Conservation (phyloP, 1,139 yeast species). For the Magnusiomyces tetraspermus region DNA sequence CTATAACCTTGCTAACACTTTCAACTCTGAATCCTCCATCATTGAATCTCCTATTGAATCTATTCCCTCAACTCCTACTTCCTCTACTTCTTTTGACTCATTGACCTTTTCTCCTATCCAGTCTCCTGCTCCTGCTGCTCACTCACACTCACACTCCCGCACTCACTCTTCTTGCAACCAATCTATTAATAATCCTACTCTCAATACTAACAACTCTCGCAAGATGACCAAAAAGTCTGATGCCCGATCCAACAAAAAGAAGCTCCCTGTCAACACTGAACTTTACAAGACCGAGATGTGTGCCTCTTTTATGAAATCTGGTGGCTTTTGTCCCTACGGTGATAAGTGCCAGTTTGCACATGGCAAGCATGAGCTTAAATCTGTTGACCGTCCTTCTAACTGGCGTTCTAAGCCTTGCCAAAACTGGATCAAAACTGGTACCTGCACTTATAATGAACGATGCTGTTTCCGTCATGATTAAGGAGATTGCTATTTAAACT, state of each 20-base stretch:
- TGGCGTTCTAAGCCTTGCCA: slow-evolving; percentile 90
- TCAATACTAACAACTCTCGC: background rate
- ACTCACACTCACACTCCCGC: background rate
- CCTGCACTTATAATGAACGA: slow-evolving; percentile 81
- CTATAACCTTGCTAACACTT: background rate
- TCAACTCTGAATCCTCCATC: background rate
- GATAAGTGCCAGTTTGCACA: slow-evolving; percentile 93
- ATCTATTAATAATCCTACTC: background rate
- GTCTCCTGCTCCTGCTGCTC: background rate
- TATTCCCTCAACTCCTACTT: background rate
- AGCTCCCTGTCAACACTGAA: slow-evolving; percentile 49
- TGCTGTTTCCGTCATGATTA: slow-evolving; percentile 74
- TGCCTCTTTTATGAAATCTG: slow-evolving; percentile 59
- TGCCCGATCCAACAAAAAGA: slow-evolving; percentile 19
- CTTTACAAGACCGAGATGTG: slow-evolving; percentile 88
- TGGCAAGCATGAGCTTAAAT: slow-evolving; percentile 67
- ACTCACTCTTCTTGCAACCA: background rate
- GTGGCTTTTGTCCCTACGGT: slow-evolving; percentile 77
- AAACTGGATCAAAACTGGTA: slow-evolving; percentile 75
- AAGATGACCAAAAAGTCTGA: background rate
- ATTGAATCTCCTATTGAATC: background rate
- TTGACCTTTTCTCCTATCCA: background rate
- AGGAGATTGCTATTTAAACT: no score
- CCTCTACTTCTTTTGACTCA: background rate
- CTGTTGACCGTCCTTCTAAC: slow-evolving; percentile 66